Conservation (phyloP, 495 filamentous ascomycete genomes). For the Penicillium riverlandense region DNA sequence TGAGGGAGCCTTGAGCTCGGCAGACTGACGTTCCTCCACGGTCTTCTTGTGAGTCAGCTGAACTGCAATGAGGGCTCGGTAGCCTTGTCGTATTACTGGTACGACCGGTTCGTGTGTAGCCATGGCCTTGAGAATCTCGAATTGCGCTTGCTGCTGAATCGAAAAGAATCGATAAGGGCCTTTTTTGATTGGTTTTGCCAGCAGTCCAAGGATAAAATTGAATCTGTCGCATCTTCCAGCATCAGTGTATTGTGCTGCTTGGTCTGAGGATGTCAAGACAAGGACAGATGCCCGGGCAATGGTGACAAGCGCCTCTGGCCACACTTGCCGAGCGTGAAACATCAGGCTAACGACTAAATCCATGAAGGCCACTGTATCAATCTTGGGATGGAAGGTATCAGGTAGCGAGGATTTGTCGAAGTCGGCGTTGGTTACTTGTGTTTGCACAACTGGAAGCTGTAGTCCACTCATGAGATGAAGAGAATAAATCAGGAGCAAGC, state of each 20-base stretch:
- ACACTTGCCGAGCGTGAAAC: constrained; percentile 49
- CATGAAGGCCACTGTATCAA: constrained; percentile 23
- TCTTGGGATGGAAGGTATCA: constrained; percentile 4
- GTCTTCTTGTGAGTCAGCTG: constrained; percentile 63
- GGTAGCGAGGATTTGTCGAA: constrained; percentile 1
- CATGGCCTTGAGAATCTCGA: constrained; percentile 57
- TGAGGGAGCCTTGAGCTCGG: constrained; percentile 48
- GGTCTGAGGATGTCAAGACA: constrained; percentile 17
- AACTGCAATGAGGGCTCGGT: constrained; percentile 49
- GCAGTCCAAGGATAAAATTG: constrained; percentile 48
- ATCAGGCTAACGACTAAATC: constrained; percentile 46
- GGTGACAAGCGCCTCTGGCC: constrained; percentile 46
- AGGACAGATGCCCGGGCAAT: constrained; percentile 35
- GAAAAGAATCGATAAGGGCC: constrained; percentile 41
- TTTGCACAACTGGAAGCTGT: constrained; percentile 9
- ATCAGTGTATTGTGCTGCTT: constrained; percentile 6
- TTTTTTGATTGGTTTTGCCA: constrained; percentile 45
- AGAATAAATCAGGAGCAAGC: constrained; percentile 34
- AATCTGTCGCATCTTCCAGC: constrained; percentile 24
- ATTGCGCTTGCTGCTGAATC: constrained; percentile 55
- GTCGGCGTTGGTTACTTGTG: not conserved
- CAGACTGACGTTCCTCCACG: constrained; percentile 48
- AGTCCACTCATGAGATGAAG: constrained; percentile 31
- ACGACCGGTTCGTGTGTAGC: constrained; percentile 46
- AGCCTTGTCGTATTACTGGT: constrained; percentile 53